These are phyloP conservation scores for Penicillium thymicola DNA, from an alignment of 2,329 filamentous ascomycete genomes.

Conservation along the genomic window DNA sequence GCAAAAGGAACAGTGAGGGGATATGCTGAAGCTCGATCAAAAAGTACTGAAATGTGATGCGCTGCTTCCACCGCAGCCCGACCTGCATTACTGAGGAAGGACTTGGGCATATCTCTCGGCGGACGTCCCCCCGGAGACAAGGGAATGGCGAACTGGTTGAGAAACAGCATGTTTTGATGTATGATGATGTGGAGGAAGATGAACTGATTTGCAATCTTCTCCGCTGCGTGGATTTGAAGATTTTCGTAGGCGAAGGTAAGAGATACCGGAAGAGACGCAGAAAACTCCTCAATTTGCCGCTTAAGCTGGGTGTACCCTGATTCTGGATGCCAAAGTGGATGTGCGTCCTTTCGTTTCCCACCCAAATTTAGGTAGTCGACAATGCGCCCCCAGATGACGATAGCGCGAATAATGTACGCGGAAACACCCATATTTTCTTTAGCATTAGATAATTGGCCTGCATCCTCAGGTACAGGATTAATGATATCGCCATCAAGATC, in stretches of 20 bases:
- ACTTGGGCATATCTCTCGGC: slow-evolving; percentile 67
- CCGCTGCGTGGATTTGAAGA: slow-evolving; percentile 76
- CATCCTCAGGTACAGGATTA: slow-evolving; percentile 59
- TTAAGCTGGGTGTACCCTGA: slow-evolving; percentile 72
- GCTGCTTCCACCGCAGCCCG: slow-evolving; percentile 78
- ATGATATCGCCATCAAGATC: slow-evolving; percentile 69
- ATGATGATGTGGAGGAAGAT: slow-evolving; percentile 86
- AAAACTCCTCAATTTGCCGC: slow-evolving; percentile 68
- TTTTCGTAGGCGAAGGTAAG: slow-evolving; percentile 79
- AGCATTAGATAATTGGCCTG: slow-evolving; percentile 63
- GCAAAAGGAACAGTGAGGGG: slow-evolving; percentile 86
- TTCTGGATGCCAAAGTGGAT: slow-evolving; percentile 77
- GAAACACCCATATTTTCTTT: slow-evolving; percentile 90
- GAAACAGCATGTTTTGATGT: slow-evolving; percentile 84
- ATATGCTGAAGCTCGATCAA: slow-evolving; percentile 76
- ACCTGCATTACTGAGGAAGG: slow-evolving; percentile 73
- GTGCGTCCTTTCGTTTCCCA: slow-evolving; percentile 72
- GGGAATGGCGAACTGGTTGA: slow-evolving; percentile 82
- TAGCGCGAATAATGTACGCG: slow-evolving; percentile 80
- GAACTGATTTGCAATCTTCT: slow-evolving; percentile 85
- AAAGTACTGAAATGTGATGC: slow-evolving; percentile 77
- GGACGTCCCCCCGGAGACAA: slow-evolving; percentile 61
- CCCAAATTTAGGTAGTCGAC: slow-evolving; percentile 89
- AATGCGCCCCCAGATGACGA: slow-evolving; percentile 85
- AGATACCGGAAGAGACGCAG: slow-evolving; percentile 63